A percentile compares a stretch with the other conserved stretches of the same genome.
Conservation (phyloP, 2,329 filamentous ascomycete genomes). For the Ceratocystis smalleyi region DNA sequence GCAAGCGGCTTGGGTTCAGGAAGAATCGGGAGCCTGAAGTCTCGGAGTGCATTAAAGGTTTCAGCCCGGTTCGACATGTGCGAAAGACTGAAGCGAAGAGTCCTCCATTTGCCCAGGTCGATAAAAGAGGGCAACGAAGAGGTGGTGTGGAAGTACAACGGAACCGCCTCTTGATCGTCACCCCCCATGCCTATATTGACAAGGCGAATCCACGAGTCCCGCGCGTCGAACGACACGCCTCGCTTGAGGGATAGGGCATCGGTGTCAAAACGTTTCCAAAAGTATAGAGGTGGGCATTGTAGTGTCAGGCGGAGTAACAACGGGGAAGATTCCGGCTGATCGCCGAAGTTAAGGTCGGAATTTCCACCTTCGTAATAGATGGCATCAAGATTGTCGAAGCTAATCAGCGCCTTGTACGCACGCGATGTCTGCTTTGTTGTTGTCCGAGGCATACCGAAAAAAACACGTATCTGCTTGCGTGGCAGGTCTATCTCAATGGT, state of each 20-base stretch:
- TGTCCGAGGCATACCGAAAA: conserved; percentile 4
- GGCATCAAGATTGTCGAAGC: conserved; percentile 32
- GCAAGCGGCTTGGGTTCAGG: not conserved
- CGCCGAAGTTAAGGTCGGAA: not conserved
- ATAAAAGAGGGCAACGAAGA: conserved; percentile 26
- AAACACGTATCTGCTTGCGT: conserved; percentile 11
- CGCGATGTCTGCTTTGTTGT: not conserved
- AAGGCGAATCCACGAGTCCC: conserved; percentile 34
- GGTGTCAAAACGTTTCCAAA: conserved; percentile 25
- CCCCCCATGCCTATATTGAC: conserved; percentile 27
- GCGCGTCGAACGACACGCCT: conserved; percentile 25
- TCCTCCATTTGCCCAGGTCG: conserved; percentile 43
- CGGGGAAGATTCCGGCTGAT: not conserved
- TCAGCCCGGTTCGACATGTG: conserved; percentile 20
- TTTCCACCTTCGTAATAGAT: conserved; percentile 24
- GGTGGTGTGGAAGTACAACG: conserved; percentile 28
- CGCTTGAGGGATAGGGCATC: not conserved
- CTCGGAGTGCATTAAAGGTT: conserved; percentile 42
- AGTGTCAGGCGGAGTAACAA: conserved; percentile 29
- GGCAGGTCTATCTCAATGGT: conserved; percentile 10
- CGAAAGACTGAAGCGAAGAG: conserved; percentile 34
- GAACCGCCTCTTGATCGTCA: conserved; percentile 17
- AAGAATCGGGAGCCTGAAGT: conserved; percentile 42
- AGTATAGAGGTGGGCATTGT: conserved; percentile 34
- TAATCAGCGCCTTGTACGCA: conserved; percentile 29